Evolutionary conservation across 1,139 yeast genomes (phyloP).

Genomic region (Kodamaea plutei): DNA sequence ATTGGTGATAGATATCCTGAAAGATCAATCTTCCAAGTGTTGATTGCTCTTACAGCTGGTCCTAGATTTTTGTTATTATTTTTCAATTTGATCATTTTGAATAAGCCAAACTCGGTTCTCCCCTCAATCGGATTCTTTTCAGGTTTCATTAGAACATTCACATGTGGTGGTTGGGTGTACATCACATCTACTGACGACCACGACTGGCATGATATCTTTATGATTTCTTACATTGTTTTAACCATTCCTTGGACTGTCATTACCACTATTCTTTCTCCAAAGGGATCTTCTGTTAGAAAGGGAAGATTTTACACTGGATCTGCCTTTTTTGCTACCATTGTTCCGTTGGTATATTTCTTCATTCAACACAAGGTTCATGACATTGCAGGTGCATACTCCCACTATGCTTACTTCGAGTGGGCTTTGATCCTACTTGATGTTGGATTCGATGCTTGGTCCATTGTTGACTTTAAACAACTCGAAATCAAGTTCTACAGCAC

Average conservation of each 20-base stretch:
- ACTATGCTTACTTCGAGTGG: constrained; percentile 96
- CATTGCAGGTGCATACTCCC: constrained; percentile 90
- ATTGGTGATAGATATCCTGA: constrained; percentile 97
- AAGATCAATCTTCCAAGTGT: constrained; percentile 82
- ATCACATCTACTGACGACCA: constrained; percentile 96
- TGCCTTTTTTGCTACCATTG: constrained; percentile 63
- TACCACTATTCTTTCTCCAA: constrained; percentile 52
- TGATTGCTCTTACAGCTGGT: constrained; percentile 76
- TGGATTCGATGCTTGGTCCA: constrained; percentile 78
- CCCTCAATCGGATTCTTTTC: constrained; percentile 46
- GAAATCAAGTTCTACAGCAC: constrained; percentile 34
- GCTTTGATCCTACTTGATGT: constrained; percentile 76
- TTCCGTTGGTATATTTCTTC: constrained; percentile 85
- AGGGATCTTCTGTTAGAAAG: constrained; percentile 42
- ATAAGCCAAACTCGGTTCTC: constrained; percentile 32
- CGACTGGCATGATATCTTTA: constrained; percentile 91
- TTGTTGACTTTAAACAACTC: constrained; percentile 60
- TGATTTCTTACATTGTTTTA: constrained; percentile 83
- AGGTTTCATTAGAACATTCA: constrained; percentile 79
- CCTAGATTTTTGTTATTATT: constrained; percentile 78
- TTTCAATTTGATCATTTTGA: constrained; percentile 49
- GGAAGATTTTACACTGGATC: constrained; percentile 54
- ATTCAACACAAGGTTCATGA: constrained; percentile 89
- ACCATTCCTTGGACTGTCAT: constrained; percentile 89
- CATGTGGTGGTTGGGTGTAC: constrained; percentile 99